Base-by-base conservation (phyloP, 148 eudicot genomes). In the Vaccinium macrocarpon region DNA sequence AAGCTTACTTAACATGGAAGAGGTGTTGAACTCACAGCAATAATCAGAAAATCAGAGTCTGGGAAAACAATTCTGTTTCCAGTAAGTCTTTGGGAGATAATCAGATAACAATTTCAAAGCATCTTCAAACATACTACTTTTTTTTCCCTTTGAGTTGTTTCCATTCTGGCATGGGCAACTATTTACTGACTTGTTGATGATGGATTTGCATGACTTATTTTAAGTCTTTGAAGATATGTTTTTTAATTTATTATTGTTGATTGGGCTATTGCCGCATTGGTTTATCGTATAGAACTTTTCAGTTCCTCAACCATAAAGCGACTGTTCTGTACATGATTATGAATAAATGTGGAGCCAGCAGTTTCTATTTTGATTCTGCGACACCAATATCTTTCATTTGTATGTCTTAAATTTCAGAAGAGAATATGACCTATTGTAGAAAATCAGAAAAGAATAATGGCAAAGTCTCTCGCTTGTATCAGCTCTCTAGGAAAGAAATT, bases 71-170 rank as follows among this genome's bases (percentile, higher is more conserved):
- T 50, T 74, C 84, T 29, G 42, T 18, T 48, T 64, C 64, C 18
- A 62, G 49, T 72, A 81, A 55, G 21, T 53, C 81, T 15, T 35
- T 76, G 71, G 55, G 78, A 42, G 82, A 85, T 2, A 35, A 35
- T 35, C 38, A 35, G 38, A 35, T 21, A 78, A 82, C 59, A 76
- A 76, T 19, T 77, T 51, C n/a, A 42, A 59, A 61, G 70, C 82
- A 35, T 85, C 87, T 82, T 42, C 70, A 35, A 77, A 64, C 27
- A 84, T 82, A 53, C 57, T 64, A 50, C 38, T 62, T 9, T 81
- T 27, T 76, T 27, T 29, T n/a, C 46, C 46, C 48, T 75, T 68
- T 8, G 52, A 51, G 6, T 25, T 52, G 18, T 35, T 18, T 72
- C 49, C 76, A 72, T 81, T 57, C n/a, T 49, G 81, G 76, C 8